Base-by-base conservation (phyloP, 352 stramenopile species). In the Phytophthora pseudosyringae region DNA sequence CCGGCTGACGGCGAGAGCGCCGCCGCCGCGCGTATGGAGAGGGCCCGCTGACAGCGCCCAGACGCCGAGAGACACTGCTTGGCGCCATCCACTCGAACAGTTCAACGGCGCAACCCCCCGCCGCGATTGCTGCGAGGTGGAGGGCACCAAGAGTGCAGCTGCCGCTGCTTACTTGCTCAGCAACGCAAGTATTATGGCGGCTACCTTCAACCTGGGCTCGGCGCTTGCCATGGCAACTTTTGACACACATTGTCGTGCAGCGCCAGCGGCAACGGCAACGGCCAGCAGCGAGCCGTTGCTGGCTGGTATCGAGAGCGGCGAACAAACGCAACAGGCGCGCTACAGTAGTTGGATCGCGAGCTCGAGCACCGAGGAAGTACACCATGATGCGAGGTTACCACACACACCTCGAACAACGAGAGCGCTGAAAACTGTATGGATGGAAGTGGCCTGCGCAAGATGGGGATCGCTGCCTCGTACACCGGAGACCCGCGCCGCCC, bases 41-140 rank as follows among this genome's bases (percentile, higher is more conserved):
- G 26, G 46, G 39, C 36, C 40, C 36, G 31, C 40, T 60, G 55
- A 62, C 62, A 69, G 51, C 16, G 44, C 15, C 31, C 56, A 18
- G 15, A 39, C 54, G 61, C 38, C 48, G 48, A 74, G 56, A 76
- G 69, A 76, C 61, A 66, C 72, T 71, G 32, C 16, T 39, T 38
- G 7, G 13, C 21, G 38, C 38, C 58, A 60, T 51, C 29, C 49
- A 60, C 8, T 40, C 21, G 21, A 67, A 67, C 67, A 49, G 36
- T 43, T 50, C 63, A 53, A 60, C 50, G 58, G 54, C 53, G 60
- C 43, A 74, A 74, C 67, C 60, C 63, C 64, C 43, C 40, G 39
- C 33, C 32, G 15, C 44, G 55, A 71, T 71, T 71, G 21, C 2
- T 21, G 50, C 55, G 46, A 67, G 43, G n/a, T n/a, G n/a, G n/a